These are phyloP conservation scores for Delitschia confertaspora DNA, from an alignment of 495 filamentous ascomycete species.

Conservation along the genomic window DNA sequence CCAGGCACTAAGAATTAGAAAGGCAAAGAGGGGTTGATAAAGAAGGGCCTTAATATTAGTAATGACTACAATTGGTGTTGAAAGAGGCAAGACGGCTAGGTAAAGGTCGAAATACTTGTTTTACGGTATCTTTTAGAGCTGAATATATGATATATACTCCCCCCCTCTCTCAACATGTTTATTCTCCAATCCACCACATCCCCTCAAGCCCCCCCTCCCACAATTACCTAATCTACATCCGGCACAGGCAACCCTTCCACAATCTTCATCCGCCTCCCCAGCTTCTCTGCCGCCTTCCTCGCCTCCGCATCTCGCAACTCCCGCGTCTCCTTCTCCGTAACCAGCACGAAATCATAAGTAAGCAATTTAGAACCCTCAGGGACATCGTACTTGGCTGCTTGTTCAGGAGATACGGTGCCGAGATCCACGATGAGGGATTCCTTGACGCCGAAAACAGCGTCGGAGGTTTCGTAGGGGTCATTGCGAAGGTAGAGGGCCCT, in stretches of 20 bases:
- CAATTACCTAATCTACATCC: conserved; percentile 62
- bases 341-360: conserved; percentile 66
- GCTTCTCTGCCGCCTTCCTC: conserved; percentile 56
- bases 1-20: too few relatives aligned
- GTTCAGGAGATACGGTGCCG: conserved; percentile 50
- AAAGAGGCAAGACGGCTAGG: too few relatives aligned
- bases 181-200: too few relatives aligned
- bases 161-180: too few relatives aligned
- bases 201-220: too few relatives aligned
- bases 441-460: conserved; percentile 92
- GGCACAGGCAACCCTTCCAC: conserved; percentile 77
- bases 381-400: conserved; percentile 50
- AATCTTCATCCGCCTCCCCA: conserved; percentile 68
- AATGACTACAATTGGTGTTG: too few relatives aligned
- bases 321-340: conserved; percentile 60
- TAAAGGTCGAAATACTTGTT: too few relatives aligned
- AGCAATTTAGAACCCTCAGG: conserved; percentile 47
- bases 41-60: too few relatives aligned
- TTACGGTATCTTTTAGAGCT: too few relatives aligned
- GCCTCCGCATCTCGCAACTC: conserved; percentile 63
- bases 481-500: conserved; percentile 73
- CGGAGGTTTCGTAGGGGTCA: conserved; percentile 82
- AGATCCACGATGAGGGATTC: conserved; percentile 69
- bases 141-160: too few relatives aligned
- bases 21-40: too few relatives aligned